phyloP scores from a whole-genome alignment of 495 filamentous ascomycete genomes.

The Letharia columbiana region DNA sequence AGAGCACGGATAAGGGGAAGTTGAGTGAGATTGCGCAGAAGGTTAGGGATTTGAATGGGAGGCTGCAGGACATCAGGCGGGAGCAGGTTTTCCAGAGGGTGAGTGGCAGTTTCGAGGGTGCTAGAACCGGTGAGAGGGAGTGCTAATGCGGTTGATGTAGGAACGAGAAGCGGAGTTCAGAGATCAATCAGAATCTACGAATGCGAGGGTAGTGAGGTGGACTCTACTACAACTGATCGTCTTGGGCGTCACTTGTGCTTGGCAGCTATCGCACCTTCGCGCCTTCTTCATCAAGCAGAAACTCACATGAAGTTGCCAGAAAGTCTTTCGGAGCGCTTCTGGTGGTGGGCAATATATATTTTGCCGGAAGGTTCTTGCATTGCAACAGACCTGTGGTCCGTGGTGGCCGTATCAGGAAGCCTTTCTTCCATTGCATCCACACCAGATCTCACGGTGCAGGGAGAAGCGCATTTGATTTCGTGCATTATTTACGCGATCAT shows the following conservation, averaged over 20 bases:
- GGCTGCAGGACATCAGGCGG: conserved; percentile 79
- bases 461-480: not conserved
- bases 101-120: conserved; percentile 31
- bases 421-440: not conserved
- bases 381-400: not conserved
- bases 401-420: not conserved
- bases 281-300: conserved; percentile 99
- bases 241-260: conserved; percentile 86
- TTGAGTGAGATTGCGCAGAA: conserved; percentile 83
- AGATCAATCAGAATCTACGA: conserved; percentile 91
- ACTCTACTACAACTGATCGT: conserved; percentile 81
- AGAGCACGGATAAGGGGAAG: conserved; percentile 89
- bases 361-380: not conserved
- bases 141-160: conserved; percentile 35
- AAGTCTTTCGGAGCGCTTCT: not conserved
- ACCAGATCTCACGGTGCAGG: not conserved
- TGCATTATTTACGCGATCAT: not conserved
- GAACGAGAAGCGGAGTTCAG: conserved; percentile 97
- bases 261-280: conserved; percentile 91
- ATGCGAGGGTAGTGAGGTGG: conserved; percentile 89
- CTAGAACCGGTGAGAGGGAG: not conserved
- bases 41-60: conserved; percentile 80
- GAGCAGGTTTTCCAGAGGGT: conserved; percentile 97
- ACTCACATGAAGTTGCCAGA: conserved; percentile 53
- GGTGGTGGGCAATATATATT: not conserved